Evolutionary conservation across 139 green algal genomes (phyloP).

Genomic region (Tetraselmis striata): DNA sequence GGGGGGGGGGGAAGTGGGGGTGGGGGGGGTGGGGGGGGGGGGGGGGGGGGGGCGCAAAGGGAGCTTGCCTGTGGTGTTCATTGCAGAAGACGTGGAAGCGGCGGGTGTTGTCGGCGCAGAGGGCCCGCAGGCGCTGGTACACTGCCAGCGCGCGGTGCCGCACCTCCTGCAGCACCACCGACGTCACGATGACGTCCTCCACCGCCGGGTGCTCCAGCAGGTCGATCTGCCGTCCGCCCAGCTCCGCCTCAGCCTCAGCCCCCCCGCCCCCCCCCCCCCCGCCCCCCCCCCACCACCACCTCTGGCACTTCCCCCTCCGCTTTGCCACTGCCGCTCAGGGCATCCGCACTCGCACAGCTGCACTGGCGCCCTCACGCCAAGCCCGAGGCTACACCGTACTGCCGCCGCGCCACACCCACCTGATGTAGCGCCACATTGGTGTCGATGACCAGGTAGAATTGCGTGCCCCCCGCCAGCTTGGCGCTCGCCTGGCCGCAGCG

Average conservation of each 20-base stretch:
- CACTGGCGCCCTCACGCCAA: too few relatives aligned
- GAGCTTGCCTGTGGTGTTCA: constrained; percentile 79
- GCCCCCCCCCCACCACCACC: too few relatives aligned
- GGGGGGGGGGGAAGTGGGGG: too few relatives aligned
- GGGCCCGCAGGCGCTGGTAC: constrained; percentile 69
- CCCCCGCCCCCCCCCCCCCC: too few relatives aligned
- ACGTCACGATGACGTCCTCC: constrained; percentile 74
- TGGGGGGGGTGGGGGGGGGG: too few relatives aligned
- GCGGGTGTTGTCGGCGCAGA: constrained; percentile 56
- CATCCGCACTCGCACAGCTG: too few relatives aligned
- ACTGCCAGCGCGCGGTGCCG: constrained; percentile 58
- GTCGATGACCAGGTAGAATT: constrained; percentile 85
- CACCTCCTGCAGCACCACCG: constrained; percentile 73
- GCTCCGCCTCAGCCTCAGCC: too few relatives aligned
- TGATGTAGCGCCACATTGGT: constrained; percentile 90
- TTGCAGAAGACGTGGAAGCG: constrained; percentile 96
- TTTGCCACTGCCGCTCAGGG: too few relatives aligned
- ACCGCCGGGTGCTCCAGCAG: constrained; percentile 84
- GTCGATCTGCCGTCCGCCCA: constrained; percentile 65
- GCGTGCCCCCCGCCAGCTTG: constrained; percentile 54
- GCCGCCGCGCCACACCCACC: too few relatives aligned
- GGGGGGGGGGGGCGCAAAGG: too few relatives aligned
- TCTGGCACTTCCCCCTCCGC: too few relatives aligned
- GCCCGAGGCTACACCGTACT: too few relatives aligned
- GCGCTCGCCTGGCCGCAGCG: constrained; percentile 39